Evolutionary conservation across 768 basidiomycete species (phyloP).

Genomic region (Dendrothele bispora): DNA sequence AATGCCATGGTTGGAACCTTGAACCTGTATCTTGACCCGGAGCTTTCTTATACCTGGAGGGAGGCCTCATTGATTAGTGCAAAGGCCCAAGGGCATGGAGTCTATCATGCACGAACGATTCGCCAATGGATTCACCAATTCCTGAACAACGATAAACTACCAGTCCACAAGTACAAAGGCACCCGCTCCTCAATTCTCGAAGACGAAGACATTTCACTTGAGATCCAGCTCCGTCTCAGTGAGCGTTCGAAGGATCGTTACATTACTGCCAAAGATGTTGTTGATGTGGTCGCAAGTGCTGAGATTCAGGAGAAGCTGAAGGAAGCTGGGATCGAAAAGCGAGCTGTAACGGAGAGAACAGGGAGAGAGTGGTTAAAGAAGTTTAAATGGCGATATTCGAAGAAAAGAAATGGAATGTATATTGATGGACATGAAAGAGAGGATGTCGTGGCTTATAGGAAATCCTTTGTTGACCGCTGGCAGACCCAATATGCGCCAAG

Average conservation of each 20-base stretch:
- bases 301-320: conserved; percentile 22
- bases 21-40: conserved; percentile 33
- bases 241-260: conserved; percentile 23
- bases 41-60: conserved; percentile 30
- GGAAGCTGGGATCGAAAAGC: background rate
- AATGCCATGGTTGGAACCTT: conserved; percentile 30
- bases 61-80: conserved; percentile 30
- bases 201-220: conserved; percentile 29
- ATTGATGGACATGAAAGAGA: conserved; percentile 36
- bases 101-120: conserved; percentile 27
- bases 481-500: conserved; percentile 21
- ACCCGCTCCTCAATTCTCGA: conserved; percentile 23
- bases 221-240: conserved; percentile 27
- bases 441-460: conserved; percentile 35
- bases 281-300: conserved; percentile 25
- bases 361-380: conserved; percentile 32
- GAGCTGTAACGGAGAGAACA: conserved; percentile 21
- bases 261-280: conserved; percentile 28
- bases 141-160: conserved; percentile 19
- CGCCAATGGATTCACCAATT: conserved; percentile 30
- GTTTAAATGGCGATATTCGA: conserved; percentile 27
- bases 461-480: conserved; percentile 23
- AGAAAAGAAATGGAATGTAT: conserved; percentile 33
- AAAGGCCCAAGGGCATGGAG: conserved; percentile 23
- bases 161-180: conserved; percentile 22